phyloP scores from a whole-genome alignment of 495 filamentous ascomycete genomes.

The Penicillium coprophilum region DNA sequence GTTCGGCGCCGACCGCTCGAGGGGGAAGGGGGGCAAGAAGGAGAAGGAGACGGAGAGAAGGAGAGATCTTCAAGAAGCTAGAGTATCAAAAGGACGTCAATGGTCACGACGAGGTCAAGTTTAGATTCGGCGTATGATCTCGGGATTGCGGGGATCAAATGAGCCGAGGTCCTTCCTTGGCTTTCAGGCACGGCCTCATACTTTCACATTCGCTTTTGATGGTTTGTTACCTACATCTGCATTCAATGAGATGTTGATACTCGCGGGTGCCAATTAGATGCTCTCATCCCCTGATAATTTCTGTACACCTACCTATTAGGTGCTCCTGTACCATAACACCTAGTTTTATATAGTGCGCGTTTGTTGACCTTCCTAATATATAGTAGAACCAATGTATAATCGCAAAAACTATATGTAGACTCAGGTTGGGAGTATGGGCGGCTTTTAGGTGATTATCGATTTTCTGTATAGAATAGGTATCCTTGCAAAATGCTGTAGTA shows the following conservation, averaged over 20 bases:
- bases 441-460: too few relatives aligned
- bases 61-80: conserved; percentile 7
- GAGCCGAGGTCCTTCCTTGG: conserved; percentile 12
- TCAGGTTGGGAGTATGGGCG: too few relatives aligned
- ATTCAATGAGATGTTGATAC: neutral
- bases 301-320: too few relatives aligned
- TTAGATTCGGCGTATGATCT: conserved; percentile 7
- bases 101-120: neutral
- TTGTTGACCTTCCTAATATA: too few relatives aligned
- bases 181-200: conserved; percentile 5
- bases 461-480: too few relatives aligned
- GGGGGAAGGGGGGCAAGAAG: neutral
- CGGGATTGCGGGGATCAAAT: conserved; percentile 17
- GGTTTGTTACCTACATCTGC: neutral
- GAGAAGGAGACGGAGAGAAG: conserved; percentile 1
- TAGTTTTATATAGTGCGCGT: too few relatives aligned
- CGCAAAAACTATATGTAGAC: too few relatives aligned
- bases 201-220: conserved; percentile 3
- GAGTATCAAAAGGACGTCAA: conserved; percentile 14
- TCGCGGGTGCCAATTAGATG: too few relatives aligned
- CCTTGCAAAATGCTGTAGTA: too few relatives aligned
- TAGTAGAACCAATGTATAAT: too few relatives aligned
- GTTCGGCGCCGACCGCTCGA: conserved; percentile 16
- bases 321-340: too few relatives aligned
- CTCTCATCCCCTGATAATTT: too few relatives aligned